Percentiles rank a stretch among this genome's conserved stretches.
phyloP scores from a whole-genome alignment of 148 eudicot genomes.

The Chenopodium berlandieri region DNA sequence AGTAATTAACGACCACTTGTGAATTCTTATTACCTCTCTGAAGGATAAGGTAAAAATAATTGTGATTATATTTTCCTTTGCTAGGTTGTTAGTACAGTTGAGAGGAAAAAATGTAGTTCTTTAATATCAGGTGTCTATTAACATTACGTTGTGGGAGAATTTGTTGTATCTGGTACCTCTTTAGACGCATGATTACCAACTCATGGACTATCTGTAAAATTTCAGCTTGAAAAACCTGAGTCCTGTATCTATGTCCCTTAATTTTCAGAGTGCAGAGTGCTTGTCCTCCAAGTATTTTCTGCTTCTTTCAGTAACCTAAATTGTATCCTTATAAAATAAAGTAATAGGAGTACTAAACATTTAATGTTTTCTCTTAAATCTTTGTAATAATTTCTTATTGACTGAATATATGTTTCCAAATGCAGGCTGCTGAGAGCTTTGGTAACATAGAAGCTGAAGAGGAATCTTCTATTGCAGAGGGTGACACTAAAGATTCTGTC shows the following conservation, averaged over 20 bases:
- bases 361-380: not conserved
- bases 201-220: not conserved
- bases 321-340: not conserved
- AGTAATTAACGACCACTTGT: not conserved
- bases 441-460: slow-evolving; percentile 59
- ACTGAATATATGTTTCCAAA: slow-evolving; percentile 9
- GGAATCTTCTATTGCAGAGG: slow-evolving; percentile 53
- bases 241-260: not conserved
- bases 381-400: not conserved
- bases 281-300: not conserved
- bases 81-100: not conserved
- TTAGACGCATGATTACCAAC: not conserved
- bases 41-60: not conserved
- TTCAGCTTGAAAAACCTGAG: not conserved
- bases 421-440: slow-evolving; percentile 82
- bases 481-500: slow-evolving; percentile 36
- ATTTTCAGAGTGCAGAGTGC: not conserved
- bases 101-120: not conserved
- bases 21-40: not conserved
- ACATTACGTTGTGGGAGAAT: not conserved
- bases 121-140: not conserved
- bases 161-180: not conserved
- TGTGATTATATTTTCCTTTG: not conserved
- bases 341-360: not conserved
- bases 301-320: not conserved